phyloP scores from a whole-genome alignment of 768 basidiomycete species.

The Tricholoma flavovirens region DNA sequence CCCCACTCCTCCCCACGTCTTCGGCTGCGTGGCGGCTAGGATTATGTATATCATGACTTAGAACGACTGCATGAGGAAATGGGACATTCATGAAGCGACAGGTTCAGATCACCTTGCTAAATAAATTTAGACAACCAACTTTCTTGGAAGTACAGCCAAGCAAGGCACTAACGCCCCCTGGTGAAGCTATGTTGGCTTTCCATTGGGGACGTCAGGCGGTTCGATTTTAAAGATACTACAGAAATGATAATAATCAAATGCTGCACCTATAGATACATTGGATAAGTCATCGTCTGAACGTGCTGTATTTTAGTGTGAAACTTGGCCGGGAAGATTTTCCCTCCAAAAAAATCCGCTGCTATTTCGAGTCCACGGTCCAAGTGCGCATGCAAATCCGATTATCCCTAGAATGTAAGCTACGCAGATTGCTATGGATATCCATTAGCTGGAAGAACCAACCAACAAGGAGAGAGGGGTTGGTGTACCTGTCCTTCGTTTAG shows the following conservation, averaged over 20 bases:
- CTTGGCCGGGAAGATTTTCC: not conserved
- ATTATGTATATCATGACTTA: no score
- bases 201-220: not conserved
- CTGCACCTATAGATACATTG: not conserved
- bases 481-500: conserved; percentile 47
- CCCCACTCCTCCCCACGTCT: not conserved
- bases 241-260: not conserved
- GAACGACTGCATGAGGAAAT: not conserved
- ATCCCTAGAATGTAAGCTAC: conserved; percentile 56
- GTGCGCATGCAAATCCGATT: conserved; percentile 46
- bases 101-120: no score
- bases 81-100: no score
- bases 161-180: not conserved
- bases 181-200: no score
- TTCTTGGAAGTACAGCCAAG: not conserved
- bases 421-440: conserved; percentile 40
- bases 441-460: conserved; percentile 9
- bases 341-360: conserved; percentile 40
- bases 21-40: not conserved
- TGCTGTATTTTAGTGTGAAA: not conserved
- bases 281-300: not conserved
- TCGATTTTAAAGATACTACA: no score
- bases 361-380: conserved; percentile 45
- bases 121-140: not conserved
- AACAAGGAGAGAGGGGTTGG: conserved; percentile 11